Percentiles rank a stretch among this genome's conserved stretches.
These are phyloP conservation scores for Drosera spatulata DNA, from an alignment of 179 eudicot species.

Conservation along the genomic window DNA sequence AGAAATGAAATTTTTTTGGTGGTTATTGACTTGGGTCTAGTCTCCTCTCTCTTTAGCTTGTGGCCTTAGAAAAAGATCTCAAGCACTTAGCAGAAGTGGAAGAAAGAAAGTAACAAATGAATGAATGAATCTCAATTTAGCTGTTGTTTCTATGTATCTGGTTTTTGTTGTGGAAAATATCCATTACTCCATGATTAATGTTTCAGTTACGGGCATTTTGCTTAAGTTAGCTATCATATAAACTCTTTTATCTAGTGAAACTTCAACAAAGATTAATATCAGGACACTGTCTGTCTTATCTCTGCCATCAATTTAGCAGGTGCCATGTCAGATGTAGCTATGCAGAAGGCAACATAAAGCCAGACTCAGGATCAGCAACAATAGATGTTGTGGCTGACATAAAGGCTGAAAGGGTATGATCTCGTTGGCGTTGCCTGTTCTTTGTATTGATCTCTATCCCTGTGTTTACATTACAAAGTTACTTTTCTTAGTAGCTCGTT, in stretches of 20 bases:
- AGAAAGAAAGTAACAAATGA: too few relatives aligned
- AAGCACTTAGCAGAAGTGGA: too few relatives aligned
- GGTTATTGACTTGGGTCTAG: too few relatives aligned
- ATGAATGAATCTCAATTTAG: too few relatives aligned
- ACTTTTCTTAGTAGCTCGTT: conserved; percentile 54
- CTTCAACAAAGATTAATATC: not conserved
- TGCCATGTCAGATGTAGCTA: conserved; percentile 51
- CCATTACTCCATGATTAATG: too few relatives aligned
- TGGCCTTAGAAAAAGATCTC: too few relatives aligned
- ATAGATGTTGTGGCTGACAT: conserved; percentile 83
- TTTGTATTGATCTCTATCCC: conserved; percentile 3
- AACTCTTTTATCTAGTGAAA: not conserved
- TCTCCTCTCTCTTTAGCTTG: too few relatives aligned
- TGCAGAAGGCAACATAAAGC: conserved; percentile 38
- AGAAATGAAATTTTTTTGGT: too few relatives aligned
- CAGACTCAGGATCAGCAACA: conserved; percentile 33
- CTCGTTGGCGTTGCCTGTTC: conserved; percentile 3
- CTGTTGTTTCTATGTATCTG: too few relatives aligned
- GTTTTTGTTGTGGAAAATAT: too few relatives aligned
- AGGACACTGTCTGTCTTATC: conserved; percentile 3
- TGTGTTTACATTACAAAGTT: conserved; percentile 1
- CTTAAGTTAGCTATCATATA: too few relatives aligned
- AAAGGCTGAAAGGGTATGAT: conserved; percentile 66
- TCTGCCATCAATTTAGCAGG: conserved; percentile 27
- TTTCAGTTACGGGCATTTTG: too few relatives aligned